Base-by-base conservation (phyloP, 345 rosid genomes). In the Passiflora organensis region DNA sequence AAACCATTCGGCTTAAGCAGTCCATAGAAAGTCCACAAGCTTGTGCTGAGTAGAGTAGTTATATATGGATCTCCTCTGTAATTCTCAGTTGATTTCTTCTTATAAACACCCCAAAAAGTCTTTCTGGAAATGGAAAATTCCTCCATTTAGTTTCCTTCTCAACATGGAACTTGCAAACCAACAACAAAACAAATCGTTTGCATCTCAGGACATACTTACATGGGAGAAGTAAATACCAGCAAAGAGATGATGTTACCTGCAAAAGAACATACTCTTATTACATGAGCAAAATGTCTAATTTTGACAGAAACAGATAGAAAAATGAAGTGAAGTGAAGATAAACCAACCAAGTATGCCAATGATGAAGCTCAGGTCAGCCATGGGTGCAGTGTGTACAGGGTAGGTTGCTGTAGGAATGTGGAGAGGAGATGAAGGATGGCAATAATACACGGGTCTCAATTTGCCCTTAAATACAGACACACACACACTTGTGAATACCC, bases 21-120 rank as follows among this genome's bases (percentile, higher is more conserved):
- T 46, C 89, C 89, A 51, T 83, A 80, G 69, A 83, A 78, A 49
- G 76, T 74, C 89, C 89, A 80, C 49, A 80, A 58, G 23, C 82
- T 75, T 2, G 89, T 76, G 75, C 82, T 72, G 56, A 80, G 14
- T 18, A 83, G 72, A 5, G 89, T 80, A 1, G 83, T 78, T 43
- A 80, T 70, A 43, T 83, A 83, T 0, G 89, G 84, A 52, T 46
- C 70, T 13, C 62, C 83, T 65, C 74, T 76, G 79, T 74, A 80
- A 61, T 76, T 67, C 56, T 78, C 75, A 0, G 84, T 83, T 15
- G 82, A 80, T 74, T 72, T 78, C 73, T 69, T 78, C 75, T 70
- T 74, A 56, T 72, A 73, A 32, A 80, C 73, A 47, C 32, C 21
- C 56, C 43, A 23, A 51, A 83, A 78, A 0, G 84, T 80, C 63